Base-by-base conservation (phyloP, 108 stramenopile genomes). In the Aurantiochytrium sp. region DNA sequence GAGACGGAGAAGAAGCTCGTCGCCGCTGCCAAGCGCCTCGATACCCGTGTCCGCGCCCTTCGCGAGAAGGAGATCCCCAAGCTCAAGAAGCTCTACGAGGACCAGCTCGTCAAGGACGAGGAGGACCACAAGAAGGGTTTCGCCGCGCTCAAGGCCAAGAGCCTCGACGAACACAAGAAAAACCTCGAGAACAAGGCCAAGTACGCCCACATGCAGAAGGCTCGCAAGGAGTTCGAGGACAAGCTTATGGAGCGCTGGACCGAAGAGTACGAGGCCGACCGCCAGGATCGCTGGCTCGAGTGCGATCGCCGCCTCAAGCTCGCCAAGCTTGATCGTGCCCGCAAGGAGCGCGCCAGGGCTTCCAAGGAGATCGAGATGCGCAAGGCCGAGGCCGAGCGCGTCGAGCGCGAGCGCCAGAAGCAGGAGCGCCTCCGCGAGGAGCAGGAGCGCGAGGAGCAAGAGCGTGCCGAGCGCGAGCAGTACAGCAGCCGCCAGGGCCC, bases 41-140 rank as follows among this genome's bases (percentile, higher is more conserved):
- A 92, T 65, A 96, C 97, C 88, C 87, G 96, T 86, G 95, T 95
- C 50, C 95, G 97, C 39, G 97, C 98, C n/a, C 91, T 97, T 22
- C 95, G 97, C 41, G 96, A 97, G 55, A 97, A 98, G 90, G 97
- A 97, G 89, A 91, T 95, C 55, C 95, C 95, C 42, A 86, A 95
- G 55, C 94, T 97, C 48, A 53, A 88, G 73, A 30, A 81, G 45
- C 45, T 81, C n/a, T 65, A 65, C 86, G 86, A 65, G 68, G 36
- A 68, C 41, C 59, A 36, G n/a, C 89, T 55, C 34, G 88, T 53
- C 30, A 21, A 69, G 52, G 86, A 87, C 52, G 55, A 59, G 55
- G 85, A 32, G 65, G 52, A 36, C 53, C 85, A 88, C 65, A 68
- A 50, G 41, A 68, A 85, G 87, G 73, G 30, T 37, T 55, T 86